A percentile compares a stretch with the other conserved stretches of the same genome.
phyloP scores from a whole-genome alignment of 108 stramenopile species.

The Schizochytrium sp. region DNA sequence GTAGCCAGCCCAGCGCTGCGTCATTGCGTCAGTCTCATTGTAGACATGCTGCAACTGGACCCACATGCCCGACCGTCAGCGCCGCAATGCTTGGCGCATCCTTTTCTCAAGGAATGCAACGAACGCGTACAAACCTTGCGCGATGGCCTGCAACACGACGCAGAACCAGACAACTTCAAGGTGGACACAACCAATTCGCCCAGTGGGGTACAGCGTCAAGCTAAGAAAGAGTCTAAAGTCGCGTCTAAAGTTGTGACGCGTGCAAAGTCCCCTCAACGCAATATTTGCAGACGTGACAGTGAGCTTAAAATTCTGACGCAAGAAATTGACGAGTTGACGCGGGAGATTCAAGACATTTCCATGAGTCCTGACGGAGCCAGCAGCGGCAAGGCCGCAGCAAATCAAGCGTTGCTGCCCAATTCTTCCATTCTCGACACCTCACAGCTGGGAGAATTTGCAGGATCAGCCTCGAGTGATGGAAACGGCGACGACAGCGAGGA shows the following conservation, averaged over 20 bases:
- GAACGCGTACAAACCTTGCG: background rate
- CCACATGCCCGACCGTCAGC: background rate
- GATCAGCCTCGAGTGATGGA: too few relatives aligned
- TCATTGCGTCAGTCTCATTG: background rate
- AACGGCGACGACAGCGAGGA: background rate
- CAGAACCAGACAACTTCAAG: background rate
- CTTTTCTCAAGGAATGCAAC: background rate
- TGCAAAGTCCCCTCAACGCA: background rate
- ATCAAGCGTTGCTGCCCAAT: background rate
- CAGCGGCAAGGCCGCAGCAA: background rate
- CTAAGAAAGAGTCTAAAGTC: background rate
- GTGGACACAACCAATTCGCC: background rate
- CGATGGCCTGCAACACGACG: background rate
- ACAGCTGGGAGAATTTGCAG: background rate
- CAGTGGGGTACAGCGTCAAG: background rate
- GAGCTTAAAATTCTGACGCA: background rate
- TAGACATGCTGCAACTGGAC: background rate
- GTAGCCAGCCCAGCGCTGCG: too few relatives aligned
- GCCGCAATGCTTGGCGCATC: background rate
- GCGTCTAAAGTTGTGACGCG: background rate
- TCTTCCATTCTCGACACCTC: background rate
- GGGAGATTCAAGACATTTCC: background rate
- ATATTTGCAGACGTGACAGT: background rate
- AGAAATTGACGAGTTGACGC: background rate
- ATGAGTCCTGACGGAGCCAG: background rate